Base-by-base conservation (phyloP, 768 basidiomycete species). In the Trametes cubensis region DNA sequence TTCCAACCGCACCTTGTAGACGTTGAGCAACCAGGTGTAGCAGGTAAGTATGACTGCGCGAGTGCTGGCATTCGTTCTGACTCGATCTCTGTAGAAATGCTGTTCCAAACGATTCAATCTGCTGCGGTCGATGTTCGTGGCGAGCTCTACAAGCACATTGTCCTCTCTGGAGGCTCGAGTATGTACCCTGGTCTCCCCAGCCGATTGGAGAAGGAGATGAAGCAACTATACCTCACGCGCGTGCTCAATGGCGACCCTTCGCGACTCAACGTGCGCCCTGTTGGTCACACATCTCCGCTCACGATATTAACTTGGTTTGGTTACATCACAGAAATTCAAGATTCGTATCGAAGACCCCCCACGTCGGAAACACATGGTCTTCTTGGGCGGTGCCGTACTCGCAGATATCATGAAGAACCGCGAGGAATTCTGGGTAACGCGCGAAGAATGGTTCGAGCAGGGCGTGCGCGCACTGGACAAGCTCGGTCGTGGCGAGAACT, bases 141-240 rank as follows among this genome's bases (percentile, higher is more conserved):
- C 0, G 96, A 98, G 67, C 81, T 99, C 4, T 99, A 98, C 83
- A 97, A 97, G 73, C 97, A 98, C 75, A 88, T 98, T 67, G 96
- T 99, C 14, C 87, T 99, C 26, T 97, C 94, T 4, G 97, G 97
- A 55, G 97, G 97, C 7, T 96, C 94, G 2, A 95, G 92, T 75
- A 98, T 98, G 96, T 98, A 98, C 73, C 96, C 97, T 30, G 97
- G 97, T 26, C 85, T 99, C 58, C 97, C 97, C 13, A 94, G 91
- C 73, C 87, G 97, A 48, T 81, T 99, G 46, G 97, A 98, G 78
- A 98, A 98, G 80, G 96, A 99, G 80, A 94, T 98, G 91, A 98
- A 98, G 76, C 97, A 98, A 75, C 81, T 98, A n/a, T 94, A 98
- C 75, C 83, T 99, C 62, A 91, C 92, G 2, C 82, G 87, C n/a